Conservation (phyloP, 2,329 filamentous ascomycete species). For the Colletotrichum chrysophilum region DNA sequence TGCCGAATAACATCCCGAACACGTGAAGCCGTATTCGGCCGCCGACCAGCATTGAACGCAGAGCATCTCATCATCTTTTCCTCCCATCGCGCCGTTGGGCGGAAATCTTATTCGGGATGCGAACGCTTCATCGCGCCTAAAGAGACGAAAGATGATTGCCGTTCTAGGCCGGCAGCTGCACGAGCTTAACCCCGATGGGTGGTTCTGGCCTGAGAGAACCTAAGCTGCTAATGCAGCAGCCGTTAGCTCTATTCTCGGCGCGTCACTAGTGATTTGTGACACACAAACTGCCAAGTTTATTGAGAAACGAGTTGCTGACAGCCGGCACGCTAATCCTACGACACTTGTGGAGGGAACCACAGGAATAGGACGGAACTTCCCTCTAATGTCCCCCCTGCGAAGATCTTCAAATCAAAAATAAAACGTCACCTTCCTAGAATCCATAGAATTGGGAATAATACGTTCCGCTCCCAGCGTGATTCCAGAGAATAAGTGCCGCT, state of each 20-base stretch:
- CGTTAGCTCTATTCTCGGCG: background rate
- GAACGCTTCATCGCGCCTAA: background rate
- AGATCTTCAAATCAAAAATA: background rate
- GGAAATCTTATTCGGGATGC: background rate
- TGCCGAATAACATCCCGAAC: background rate
- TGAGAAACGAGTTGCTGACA: background rate
- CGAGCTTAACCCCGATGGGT: background rate
- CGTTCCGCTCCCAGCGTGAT: background rate
- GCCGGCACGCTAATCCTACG: background rate
- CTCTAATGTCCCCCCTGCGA: background rate
- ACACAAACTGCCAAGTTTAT: background rate
- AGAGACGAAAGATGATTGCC: background rate
- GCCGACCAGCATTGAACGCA: background rate
- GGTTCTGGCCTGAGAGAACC: background rate
- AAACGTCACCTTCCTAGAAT: background rate
- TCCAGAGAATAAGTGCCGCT: background rate
- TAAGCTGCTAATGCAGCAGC: background rate
- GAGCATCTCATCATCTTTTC: background rate
- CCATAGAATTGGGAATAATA: background rate
- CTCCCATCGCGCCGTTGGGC: background rate
- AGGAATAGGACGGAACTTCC: background rate
- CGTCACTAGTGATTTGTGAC: background rate
- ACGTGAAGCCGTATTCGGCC: background rate
- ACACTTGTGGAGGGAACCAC: background rate
- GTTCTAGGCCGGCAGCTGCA: background rate